phyloP scores from a whole-genome alignment of 2,329 filamentous ascomycete genomes.

The Coniella lustricola region DNA sequence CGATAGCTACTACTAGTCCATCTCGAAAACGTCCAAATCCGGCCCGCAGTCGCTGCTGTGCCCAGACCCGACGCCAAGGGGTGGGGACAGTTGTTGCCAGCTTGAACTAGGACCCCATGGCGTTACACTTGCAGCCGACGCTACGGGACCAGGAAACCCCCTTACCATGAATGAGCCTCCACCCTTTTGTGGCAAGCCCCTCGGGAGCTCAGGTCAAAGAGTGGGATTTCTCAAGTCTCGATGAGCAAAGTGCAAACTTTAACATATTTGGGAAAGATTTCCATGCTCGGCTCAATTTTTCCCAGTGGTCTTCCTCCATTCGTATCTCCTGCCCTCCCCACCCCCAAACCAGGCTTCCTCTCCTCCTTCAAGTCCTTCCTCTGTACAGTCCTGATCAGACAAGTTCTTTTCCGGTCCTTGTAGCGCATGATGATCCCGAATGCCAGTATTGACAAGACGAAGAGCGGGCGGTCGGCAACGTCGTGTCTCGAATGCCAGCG shows the following conservation, averaged over 20 bases:
- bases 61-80: not conserved
- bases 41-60: no score
- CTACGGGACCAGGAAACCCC: constrained; percentile 2
- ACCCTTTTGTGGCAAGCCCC: not conserved
- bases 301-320: no score
- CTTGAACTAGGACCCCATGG: constrained; percentile 4
- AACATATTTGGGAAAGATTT: not conserved
- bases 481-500: constrained; percentile 42
- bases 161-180: constrained; percentile 5
- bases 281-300: no score
- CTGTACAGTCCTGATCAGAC: no score
- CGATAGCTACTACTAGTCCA: not conserved
- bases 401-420: not conserved
- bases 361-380: no score
- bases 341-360: no score
- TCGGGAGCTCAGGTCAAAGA: not conserved
- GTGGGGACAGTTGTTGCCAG: constrained; percentile 4
- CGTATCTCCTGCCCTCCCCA: no score
- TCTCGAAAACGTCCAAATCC: not conserved
- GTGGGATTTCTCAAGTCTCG: not conserved
- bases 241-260: no score
- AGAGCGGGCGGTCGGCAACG: constrained; percentile 14
- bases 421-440: not conserved
- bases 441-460: constrained; percentile 12
- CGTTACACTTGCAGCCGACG: constrained; percentile 4